Evolutionary conservation across 805 yeast genomes (phyloP), one percentile per base, ranked within the genome.

Genomic region (Dipodascus geniculatus): DNA sequence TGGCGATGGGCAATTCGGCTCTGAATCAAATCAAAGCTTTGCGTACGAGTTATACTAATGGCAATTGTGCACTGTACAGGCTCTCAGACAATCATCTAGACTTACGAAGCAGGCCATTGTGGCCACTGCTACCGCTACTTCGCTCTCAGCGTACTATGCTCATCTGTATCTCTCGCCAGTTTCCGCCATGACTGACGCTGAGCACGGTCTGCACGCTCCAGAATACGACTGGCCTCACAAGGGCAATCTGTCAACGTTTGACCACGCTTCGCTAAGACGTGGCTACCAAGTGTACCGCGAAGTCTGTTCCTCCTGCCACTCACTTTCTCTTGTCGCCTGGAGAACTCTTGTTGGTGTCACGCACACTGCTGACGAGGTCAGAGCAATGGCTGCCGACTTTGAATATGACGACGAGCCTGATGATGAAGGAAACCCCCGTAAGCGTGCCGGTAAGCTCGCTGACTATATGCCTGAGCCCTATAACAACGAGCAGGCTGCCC

Each of bases 261-360:
- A 90, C 76, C 97, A 90, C 73, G 89, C 88, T 56, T 83, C 96
- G 54, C 87, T 93, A 68, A 87, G 99, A 79, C 89, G 99, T 81
- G 99, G 99, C 64, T 93, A 85, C 83, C 97, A 88, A 71, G 99
- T 93, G 57, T 93, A 93, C 80, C 84, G 89, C 73, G 99, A 93
- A 75, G 99, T 93, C 53, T 93, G 99, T 79, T 96, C 99, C 57
- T 93, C 98, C 54, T 93, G 99, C 74, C 99, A 93, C 75, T 91
- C 99, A 35, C 75, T 93, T 65, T 91, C 90, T 71, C 82, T 96
- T 78, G 85, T 93, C 61, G 96, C 98, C 48, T 93, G 99, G 99
- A 88, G 99, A 81, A 85, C 90, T 65, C 74, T 93, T 66, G 96
- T 93, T 61, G 99, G 95, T 72, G 99, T 93, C 48, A 85, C 96